Conservation (phyloP, 371 early-diverging fungal genomes). For the Saksenaea vasiformis region DNA sequence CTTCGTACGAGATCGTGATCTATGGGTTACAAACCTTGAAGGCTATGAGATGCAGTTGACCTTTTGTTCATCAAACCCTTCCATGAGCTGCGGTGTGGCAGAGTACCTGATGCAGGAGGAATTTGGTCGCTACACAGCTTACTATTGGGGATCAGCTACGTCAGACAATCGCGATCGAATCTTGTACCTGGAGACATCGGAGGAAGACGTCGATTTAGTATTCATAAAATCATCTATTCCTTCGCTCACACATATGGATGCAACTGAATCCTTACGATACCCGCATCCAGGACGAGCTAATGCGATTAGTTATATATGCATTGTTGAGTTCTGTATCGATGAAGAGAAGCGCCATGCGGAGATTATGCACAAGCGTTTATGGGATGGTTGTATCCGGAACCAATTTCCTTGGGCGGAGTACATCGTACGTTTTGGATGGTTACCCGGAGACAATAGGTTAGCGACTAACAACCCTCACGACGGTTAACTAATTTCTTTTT, state of each 20-base stretch:
- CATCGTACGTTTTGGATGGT: slow-evolving; percentile 77
- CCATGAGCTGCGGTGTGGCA: slow-evolving; percentile 61
- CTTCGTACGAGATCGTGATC: slow-evolving; percentile 64
- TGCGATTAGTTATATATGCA: slow-evolving; percentile 56
- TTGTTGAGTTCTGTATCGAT: slow-evolving; percentile 55
- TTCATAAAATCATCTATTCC: slow-evolving; percentile 41
- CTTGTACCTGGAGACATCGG: slow-evolving; percentile 67
- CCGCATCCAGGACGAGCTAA: slow-evolving; percentile 69
- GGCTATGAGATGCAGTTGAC: slow-evolving; percentile 70
- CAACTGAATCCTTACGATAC: slow-evolving; percentile 42
- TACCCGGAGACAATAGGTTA: slow-evolving; percentile 63
- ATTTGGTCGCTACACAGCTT: slow-evolving; percentile 72
- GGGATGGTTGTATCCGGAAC: slow-evolving; percentile 38
- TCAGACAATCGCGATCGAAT: slow-evolving; percentile 41
- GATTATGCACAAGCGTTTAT: slow-evolving; percentile 52
- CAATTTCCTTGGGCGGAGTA: slow-evolving; percentile 80
- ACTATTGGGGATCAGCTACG: slow-evolving; percentile 61
- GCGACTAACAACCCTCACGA: too few species aligned
- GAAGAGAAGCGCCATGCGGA: background rate
- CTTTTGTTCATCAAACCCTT: slow-evolving; percentile 42
- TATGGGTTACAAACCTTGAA: slow-evolving; percentile 62
- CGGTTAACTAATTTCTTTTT: background rate
- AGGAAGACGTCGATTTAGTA: slow-evolving; percentile 60
- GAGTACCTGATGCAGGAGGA: slow-evolving; percentile 72
- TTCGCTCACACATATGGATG: background rate